These are phyloP conservation scores for Chaetomium tenue DNA, from an alignment of 495 filamentous ascomycete genomes.

Conservation along the genomic window DNA sequence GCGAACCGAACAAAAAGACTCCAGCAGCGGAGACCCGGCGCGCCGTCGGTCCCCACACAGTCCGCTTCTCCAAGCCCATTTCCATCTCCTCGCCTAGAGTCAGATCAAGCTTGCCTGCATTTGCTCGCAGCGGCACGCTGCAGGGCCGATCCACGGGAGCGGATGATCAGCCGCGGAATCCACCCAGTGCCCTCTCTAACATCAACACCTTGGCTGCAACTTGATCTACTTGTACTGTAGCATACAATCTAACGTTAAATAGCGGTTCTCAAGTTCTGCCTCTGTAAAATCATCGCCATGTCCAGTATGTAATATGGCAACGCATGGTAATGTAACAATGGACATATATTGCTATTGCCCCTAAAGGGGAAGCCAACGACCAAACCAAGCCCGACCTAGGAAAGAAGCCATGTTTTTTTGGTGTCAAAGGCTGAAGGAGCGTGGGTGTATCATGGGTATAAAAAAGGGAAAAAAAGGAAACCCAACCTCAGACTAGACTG, in stretches of 20 bases:
- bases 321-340: background rate
- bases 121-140: background rate
- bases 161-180: background rate
- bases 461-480: background rate
- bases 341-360: background rate
- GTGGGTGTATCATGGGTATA: conserved; percentile 13
- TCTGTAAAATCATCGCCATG: background rate
- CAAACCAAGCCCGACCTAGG: background rate
- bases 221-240: background rate
- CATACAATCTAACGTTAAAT: too few species aligned
- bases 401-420: background rate
- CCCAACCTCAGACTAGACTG: background rate
- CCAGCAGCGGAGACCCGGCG: background rate
- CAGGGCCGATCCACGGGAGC: background rate
- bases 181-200: background rate
- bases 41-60: background rate
- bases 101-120: background rate
- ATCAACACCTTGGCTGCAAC: background rate
- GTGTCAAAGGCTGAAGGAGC: conserved; percentile 11
- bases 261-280: too few species aligned
- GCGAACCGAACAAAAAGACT: conserved; percentile 3
- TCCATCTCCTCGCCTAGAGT: background rate
- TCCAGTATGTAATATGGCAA: background rate
- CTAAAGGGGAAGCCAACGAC: background rate
- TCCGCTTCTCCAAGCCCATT: background rate